A percentile compares a stretch with the other conserved stretches of the same genome.
phyloP scores from a whole-genome alignment of 2,329 filamentous ascomycete species.

The Arthrobotrys conoides region DNA sequence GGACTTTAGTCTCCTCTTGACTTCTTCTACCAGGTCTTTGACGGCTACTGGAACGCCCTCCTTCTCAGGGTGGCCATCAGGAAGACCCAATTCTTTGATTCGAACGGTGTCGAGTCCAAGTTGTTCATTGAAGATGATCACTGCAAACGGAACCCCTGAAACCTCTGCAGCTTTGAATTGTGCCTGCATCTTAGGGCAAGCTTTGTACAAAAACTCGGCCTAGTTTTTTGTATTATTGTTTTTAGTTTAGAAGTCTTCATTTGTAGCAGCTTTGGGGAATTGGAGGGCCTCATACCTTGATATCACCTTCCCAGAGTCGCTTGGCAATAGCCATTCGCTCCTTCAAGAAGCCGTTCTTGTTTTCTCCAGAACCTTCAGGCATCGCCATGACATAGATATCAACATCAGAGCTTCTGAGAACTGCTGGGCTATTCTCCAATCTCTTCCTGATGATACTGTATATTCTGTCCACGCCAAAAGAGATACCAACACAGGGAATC shows the following conservation, averaged over 20 bases:
- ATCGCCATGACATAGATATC: constrained; percentile 97
- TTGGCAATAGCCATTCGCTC: constrained; percentile 86
- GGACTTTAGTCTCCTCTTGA: constrained; percentile 70
- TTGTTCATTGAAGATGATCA: constrained; percentile 94
- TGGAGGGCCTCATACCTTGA: constrained; percentile 75
- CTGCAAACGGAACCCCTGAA: constrained; percentile 83
- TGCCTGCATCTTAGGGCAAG: constrained; percentile 86
- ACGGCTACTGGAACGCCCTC: constrained; percentile 83
- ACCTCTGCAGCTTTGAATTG: constrained; percentile 93
- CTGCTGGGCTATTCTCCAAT: constrained; percentile 73
- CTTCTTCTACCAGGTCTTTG: constrained; percentile 75
- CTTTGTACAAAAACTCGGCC: constrained; percentile 90
- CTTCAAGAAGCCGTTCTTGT: constrained; percentile 82
- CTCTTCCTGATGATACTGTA: constrained; percentile 90
- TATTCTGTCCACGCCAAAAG: constrained; percentile 95
- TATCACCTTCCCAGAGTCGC: constrained; percentile 85
- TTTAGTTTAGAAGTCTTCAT: background rate
- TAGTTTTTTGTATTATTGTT: constrained; percentile 50
- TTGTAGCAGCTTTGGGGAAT: background rate
- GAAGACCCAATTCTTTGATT: constrained; percentile 86
- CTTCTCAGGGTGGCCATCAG: constrained; percentile 88
- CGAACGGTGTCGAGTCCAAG: constrained; percentile 85
- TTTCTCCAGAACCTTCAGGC: constrained; percentile 76
- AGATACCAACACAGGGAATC: constrained; percentile 91
- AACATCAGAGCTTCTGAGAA: constrained; percentile 78